These are phyloP conservation scores for maize (Zea mays) DNA, from an alignment of 176 grass and related monocot genomes.

Conservation along the genomic window Zm-B73-REFERENCE-NAM-5.0 NC_050100.1:223116001-223116500, in stretches of 20 bases:
- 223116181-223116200: conserved; percentile 50
- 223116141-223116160: conserved; percentile 60
- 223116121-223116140: conserved; percentile 58
- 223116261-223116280: conserved; percentile 83
- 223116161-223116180: conserved; percentile 59
- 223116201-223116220: conserved; percentile 66
- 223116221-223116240: conserved; percentile 89
- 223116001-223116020: conserved; percentile 96
- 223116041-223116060: conserved; percentile 88
- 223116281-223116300: conserved; percentile 89
- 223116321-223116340: conserved; percentile 75
- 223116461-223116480: conserved; percentile 98
- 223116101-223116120: conserved; percentile 89
- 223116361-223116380: conserved; percentile 69
- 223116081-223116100: conserved; percentile 73
- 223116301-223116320: conserved; percentile 89
- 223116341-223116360: conserved; percentile 77
- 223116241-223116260: conserved; percentile 95
- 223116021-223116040: conserved; percentile 81
- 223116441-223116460: conserved; percentile 76
- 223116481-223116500: conserved; percentile 90
- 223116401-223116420: conserved; percentile 74
- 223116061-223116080: conserved; percentile 89
- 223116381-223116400: conserved; percentile 80
- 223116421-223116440: conserved; percentile 91